Evolutionary conservation across 192 early-diverging fungal genomes (phyloP).

Genomic region (Coemansia sp.): DNA sequence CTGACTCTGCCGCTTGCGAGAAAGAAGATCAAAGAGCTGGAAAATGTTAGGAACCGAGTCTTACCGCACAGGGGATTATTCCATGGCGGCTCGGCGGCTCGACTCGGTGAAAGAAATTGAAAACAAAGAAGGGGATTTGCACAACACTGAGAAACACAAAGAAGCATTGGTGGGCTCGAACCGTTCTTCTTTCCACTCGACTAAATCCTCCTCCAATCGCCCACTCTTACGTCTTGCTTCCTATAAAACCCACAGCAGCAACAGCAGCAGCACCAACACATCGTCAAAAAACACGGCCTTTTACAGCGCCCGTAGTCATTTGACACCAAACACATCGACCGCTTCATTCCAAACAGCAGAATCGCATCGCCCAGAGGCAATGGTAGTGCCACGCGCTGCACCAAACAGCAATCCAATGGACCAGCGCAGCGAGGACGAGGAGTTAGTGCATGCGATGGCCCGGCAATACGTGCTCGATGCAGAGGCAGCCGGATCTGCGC

Average conservation of each 20-base stretch:
- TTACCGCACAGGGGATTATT: not conserved
- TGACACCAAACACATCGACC: slow-evolving; percentile 9
- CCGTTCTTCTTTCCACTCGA: slow-evolving; percentile 21
- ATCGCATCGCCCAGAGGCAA: not conserved
- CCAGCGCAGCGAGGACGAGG: slow-evolving; percentile 18
- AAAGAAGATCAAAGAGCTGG: not conserved
- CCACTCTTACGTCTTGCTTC: slow-evolving; percentile 28
- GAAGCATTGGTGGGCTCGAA: not conserved
- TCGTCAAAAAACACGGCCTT: slow-evolving; percentile 39
- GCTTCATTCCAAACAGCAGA: slow-evolving; percentile 40
- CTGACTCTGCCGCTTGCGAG: not conserved
- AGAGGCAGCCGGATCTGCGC: slow-evolving; percentile 40
- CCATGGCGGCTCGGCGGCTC: slow-evolving; percentile 5
- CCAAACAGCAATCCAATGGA: not conserved
- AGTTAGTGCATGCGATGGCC: slow-evolving; percentile 37
- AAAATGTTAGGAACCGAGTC: not conserved
- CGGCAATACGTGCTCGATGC: slow-evolving; percentile 45
- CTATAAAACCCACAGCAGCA: slow-evolving; percentile 15
- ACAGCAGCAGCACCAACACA: slow-evolving; percentile 13
- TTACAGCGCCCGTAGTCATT: slow-evolving; percentile 35
- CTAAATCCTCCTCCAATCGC: slow-evolving; percentile 11
- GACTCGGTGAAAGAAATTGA: not conserved
- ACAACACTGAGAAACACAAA: slow-evolving; percentile 5
- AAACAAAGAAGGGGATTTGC: not conserved
- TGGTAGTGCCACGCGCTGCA: not conserved